These are phyloP conservation scores for Saccharomyces hybrid DNA, from an alignment of 1,139 yeast species.

Conservation along the genomic window DNA sequence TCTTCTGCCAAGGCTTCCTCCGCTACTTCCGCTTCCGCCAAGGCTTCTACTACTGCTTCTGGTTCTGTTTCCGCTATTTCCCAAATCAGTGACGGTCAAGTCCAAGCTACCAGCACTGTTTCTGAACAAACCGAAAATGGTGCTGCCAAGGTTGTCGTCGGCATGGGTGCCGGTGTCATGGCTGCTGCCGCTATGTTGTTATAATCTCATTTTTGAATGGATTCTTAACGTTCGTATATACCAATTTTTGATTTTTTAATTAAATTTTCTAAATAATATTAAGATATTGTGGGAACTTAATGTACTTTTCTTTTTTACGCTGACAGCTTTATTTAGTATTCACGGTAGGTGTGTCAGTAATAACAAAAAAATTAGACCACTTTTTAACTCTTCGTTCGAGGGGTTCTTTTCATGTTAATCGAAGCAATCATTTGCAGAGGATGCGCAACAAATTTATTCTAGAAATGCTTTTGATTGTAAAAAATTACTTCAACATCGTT, in stretches of 20 bases:
- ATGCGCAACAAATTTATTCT: background rate
- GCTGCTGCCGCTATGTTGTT: slow-evolving; percentile 3
- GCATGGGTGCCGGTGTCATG: slow-evolving; percentile 5
- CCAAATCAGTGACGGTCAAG: too few relatives aligned
- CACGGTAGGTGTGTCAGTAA: background rate
- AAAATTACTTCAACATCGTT: background rate
- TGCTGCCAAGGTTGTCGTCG: slow-evolving; percentile 3
- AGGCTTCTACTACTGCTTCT: background rate
- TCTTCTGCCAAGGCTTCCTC: background rate
- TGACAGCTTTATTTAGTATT: background rate
- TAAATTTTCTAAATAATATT: background rate
- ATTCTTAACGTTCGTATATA: background rate
- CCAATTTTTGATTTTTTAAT: background rate
- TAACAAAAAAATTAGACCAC: background rate
- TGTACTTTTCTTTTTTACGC: background rate
- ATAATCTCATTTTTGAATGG: background rate
- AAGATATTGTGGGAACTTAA: background rate
- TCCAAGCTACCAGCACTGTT: background rate
- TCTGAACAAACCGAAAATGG: slow-evolving; percentile 1
- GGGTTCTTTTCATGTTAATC: background rate
- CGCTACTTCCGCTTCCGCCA: background rate
- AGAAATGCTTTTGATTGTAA: background rate
- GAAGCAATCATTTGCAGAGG: background rate
- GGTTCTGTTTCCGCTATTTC: background rate
- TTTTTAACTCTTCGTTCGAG: background rate